Evolutionary conservation across 441 rosid genomes (phyloP).

Genomic region (Flueggea neowawraea): DNA sequence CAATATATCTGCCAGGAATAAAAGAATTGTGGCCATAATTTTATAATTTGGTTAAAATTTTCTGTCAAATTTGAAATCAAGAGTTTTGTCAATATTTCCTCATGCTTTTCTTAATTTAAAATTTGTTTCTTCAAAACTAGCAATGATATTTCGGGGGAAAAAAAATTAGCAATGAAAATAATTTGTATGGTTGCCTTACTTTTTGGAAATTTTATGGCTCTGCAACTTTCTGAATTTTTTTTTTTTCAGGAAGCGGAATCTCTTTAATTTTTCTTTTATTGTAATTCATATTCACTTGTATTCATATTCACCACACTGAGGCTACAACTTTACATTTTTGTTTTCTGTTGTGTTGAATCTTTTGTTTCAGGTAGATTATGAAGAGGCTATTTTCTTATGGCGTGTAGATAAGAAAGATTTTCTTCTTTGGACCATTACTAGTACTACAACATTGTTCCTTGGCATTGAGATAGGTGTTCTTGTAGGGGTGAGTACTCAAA

Average conservation of each 20-base stretch:
- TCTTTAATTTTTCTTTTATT: background rate
- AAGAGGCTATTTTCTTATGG: conserved; percentile 92
- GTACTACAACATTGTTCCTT: conserved; percentile 75
- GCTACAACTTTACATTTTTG: background rate
- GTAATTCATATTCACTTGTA: background rate
- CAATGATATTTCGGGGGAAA: no score
- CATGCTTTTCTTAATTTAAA: no score
- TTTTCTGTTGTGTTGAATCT: conserved; percentile 15
- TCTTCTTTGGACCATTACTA: conserved; percentile 92
- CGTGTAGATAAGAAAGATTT: conserved; percentile 92
- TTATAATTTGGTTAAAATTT: no score
- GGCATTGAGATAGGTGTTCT: conserved; percentile 99
- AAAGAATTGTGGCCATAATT: no score
- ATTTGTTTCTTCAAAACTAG: no score
- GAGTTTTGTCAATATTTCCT: no score
- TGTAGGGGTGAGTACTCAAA: conserved; percentile 68
- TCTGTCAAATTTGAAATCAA: no score
- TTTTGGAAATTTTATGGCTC: background rate
- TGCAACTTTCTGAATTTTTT: no score
- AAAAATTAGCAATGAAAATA: no score
- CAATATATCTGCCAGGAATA: background rate
- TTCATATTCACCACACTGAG: background rate
- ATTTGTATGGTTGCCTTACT: no score
- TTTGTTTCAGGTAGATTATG: conserved; percentile 81
- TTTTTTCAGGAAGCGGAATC: no score